phyloP scores from a whole-genome alignment of 1,284 basidiomycete species.

The Moniliella sp. region DNA sequence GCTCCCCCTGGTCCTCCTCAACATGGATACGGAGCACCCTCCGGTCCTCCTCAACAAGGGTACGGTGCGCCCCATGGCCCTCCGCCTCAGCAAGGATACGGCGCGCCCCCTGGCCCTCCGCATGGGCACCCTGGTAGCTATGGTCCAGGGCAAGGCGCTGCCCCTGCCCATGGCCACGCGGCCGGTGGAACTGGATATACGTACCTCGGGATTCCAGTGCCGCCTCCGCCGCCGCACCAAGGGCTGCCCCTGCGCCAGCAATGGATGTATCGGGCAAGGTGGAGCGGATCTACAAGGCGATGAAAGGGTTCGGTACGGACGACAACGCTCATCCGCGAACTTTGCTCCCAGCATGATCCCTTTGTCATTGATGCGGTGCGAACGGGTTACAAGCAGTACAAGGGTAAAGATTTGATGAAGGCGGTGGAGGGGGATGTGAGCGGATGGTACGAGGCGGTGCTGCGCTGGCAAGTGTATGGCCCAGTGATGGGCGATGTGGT shows the following conservation, averaged over 20 bases:
- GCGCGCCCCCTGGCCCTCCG: too few species aligned
- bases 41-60: too few species aligned
- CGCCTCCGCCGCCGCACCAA: constrained; percentile 17
- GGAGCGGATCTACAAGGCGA: constrained; percentile 27
- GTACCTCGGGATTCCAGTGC: constrained; percentile 20
- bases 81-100: too few species aligned
- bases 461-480: constrained; percentile 19
- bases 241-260: constrained; percentile 14
- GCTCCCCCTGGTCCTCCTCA: too few species aligned
- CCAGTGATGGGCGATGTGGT: constrained; percentile 25
- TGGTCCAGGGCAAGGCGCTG: too few species aligned
- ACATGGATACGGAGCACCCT: too few species aligned
- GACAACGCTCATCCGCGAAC: constrained; percentile 13
- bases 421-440: constrained; percentile 28
- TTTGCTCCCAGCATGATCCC: constrained; percentile 19
- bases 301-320: constrained; percentile 29
- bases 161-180: too few species aligned
- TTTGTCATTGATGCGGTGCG: constrained; percentile 19
- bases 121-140: too few species aligned
- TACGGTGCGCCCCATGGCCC: too few species aligned
- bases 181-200: too few species aligned
- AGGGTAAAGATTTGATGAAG: constrained; percentile 22
- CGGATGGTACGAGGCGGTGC: constrained; percentile 22
- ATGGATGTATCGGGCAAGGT: constrained; percentile 19
- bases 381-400: constrained; percentile 18